A percentile compares a stretch with the other conserved stretches of the same genome.
These are phyloP conservation scores for Hypoxylon subgilvum DNA, from an alignment of 495 filamentous ascomycete species.

Conservation along the genomic window DNA sequence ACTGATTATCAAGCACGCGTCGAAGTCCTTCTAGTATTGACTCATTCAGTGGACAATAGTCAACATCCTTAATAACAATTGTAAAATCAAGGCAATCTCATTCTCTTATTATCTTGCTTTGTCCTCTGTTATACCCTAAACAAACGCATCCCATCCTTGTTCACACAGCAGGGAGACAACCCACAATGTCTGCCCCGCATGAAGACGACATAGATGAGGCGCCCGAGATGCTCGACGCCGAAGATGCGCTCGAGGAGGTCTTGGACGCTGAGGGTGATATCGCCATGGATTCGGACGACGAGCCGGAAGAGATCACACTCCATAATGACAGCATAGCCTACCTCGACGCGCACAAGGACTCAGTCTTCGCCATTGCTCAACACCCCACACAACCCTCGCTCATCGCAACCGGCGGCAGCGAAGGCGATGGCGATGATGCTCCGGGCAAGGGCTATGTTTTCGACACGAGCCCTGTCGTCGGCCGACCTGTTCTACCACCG, in stretches of 20 bases:
- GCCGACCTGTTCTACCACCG: slow-evolving; percentile 69
- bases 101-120: too few species aligned
- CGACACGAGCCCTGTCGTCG: slow-evolving; percentile 69
- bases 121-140: too few species aligned
- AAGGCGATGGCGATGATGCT: slow-evolving; percentile 72
- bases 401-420: slow-evolving; percentile 83
- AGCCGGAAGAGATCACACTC: slow-evolving; percentile 74
- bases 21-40: slow-evolving; percentile 21
- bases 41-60: not conserved
- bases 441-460: slow-evolving; percentile 74
- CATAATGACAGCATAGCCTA: slow-evolving; percentile 91
- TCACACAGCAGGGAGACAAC: not conserved
- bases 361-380: slow-evolving; percentile 89
- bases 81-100: too few species aligned
- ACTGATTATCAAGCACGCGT: slow-evolving; percentile 36
- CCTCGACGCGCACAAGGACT: slow-evolving; percentile 87
- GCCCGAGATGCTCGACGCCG: slow-evolving; percentile 68
- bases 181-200: slow-evolving; percentile 47
- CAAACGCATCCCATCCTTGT: not conserved
- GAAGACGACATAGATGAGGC: slow-evolving; percentile 56
- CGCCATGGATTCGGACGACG: slow-evolving; percentile 72
- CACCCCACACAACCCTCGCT: slow-evolving; percentile 81
- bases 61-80: not conserved
- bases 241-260: slow-evolving; percentile 73
- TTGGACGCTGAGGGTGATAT: slow-evolving; percentile 71